Evolutionary conservation across 2,329 filamentous ascomycete genomes (phyloP).

Genomic region (Trichothecium sympodiale): DNA sequence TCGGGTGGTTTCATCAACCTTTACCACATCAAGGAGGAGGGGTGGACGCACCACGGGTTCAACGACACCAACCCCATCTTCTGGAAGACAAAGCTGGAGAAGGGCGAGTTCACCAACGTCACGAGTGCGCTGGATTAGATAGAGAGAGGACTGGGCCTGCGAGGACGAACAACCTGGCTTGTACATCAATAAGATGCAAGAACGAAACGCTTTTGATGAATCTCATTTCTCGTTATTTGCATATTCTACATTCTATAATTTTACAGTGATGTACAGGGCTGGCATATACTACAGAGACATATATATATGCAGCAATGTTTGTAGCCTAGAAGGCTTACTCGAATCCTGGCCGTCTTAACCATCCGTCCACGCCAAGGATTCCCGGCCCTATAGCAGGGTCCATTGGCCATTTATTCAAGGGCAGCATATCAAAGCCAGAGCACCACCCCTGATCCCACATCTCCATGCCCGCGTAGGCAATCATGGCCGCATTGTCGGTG

Average conservation of each 20-base stretch:
- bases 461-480: slow-evolving; percentile 85
- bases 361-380: slow-evolving; percentile 49
- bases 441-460: slow-evolving; percentile 76
- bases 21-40: slow-evolving; percentile 97
- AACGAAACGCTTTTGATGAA: background rate
- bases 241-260: background rate
- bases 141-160: no score
- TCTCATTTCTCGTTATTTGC: background rate
- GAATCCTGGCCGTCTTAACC: slow-evolving; percentile 19
- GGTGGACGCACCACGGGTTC: slow-evolving; percentile 99
- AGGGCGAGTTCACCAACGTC: slow-evolving; percentile 96
- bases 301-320: background rate
- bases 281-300: slow-evolving; percentile 3
- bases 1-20: slow-evolving; percentile 97
- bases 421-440: slow-evolving; percentile 47
- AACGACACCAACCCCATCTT: slow-evolving; percentile 97
- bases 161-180: slow-evolving; percentile 4
- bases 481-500: slow-evolving; percentile 96
- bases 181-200: slow-evolving; percentile 9
- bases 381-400: slow-evolving; percentile 50
- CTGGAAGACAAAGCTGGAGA: slow-evolving; percentile 98
- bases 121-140: slow-evolving; percentile 63
- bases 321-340: background rate
- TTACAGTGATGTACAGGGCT: background rate
- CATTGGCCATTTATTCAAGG: slow-evolving; percentile 63